Evolutionary conservation across 2,329 filamentous ascomycete species (phyloP).

Genomic region (Cladosporium sp.): DNA sequence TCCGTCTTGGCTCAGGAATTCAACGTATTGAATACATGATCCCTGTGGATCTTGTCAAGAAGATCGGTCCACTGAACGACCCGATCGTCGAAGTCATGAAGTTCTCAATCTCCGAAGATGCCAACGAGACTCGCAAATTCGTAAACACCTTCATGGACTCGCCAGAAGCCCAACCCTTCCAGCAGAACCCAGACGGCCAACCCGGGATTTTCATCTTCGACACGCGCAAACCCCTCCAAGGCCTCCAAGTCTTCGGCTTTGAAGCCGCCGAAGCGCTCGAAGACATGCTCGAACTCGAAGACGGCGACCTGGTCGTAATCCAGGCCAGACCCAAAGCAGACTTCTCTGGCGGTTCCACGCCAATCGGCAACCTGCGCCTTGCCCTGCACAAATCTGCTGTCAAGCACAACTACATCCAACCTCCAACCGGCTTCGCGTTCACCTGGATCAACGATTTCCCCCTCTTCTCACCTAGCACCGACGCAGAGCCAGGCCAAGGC

Average conservation of each 20-base stretch:
- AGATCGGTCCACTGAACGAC: constrained; percentile 65
- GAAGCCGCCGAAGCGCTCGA: constrained; percentile 60
- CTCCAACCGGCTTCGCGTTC: constrained; percentile 58
- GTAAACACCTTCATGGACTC: constrained; percentile 68
- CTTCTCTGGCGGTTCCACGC: constrained; percentile 68
- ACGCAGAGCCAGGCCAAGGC: constrained; percentile 70
- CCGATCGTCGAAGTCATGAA: constrained; percentile 74
- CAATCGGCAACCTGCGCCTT: constrained; percentile 67
- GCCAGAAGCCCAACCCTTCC: constrained; percentile 54
- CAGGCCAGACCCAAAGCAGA: constrained; percentile 68
- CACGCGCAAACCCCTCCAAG: constrained; percentile 66
- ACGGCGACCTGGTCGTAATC: constrained; percentile 76
- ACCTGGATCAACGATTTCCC: constrained; percentile 90
- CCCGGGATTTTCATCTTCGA: constrained; percentile 78
- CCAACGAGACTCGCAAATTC: constrained; percentile 56
- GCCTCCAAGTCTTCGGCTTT: constrained; percentile 74
- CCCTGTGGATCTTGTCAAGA: constrained; percentile 62
- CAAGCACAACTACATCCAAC: constrained; percentile 53
- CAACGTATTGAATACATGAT: constrained; percentile 60
- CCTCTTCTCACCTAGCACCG: constrained; percentile 73
- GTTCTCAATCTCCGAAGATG: constrained; percentile 54
- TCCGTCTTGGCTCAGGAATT: constrained; percentile 67
- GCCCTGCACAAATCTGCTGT: constrained; percentile 67
- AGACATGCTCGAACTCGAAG: constrained; percentile 50
- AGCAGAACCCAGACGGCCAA: constrained; percentile 68